phyloP scores from a whole-genome alignment of 306 rosid species.

The Morella rubra region DNA sequence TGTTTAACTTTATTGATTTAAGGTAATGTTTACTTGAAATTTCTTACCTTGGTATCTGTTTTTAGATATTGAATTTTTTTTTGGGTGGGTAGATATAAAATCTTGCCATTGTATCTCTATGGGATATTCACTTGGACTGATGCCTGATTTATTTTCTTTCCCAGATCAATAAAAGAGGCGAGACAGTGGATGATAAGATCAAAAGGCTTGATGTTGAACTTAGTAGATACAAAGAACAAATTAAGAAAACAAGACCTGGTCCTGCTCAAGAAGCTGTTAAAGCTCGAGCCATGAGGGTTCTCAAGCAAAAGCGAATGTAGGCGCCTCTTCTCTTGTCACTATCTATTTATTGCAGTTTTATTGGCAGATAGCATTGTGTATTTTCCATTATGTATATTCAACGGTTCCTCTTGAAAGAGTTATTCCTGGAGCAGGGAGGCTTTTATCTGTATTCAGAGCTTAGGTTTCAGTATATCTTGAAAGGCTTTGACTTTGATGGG shows the following conservation, averaged over 20 bases:
- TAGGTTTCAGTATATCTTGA: conserved; percentile 1
- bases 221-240: conserved; percentile 83
- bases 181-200: conserved; percentile 80
- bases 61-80: background rate
- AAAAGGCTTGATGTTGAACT: conserved; percentile 86
- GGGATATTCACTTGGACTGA: background rate
- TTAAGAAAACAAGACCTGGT: conserved; percentile 95
- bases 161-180: conserved; percentile 89
- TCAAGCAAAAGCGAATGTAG: conserved; percentile 92
- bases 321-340: conserved; percentile 27
- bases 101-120: background rate
- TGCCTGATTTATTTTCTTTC: conserved; percentile 15
- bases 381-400: background rate
- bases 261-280: conserved; percentile 91
- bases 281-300: conserved; percentile 93
- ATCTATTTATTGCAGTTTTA: background rate
- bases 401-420: background rate
- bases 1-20: background rate
- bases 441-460: background rate
- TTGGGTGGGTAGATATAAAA: too few relatives aligned
- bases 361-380: background rate
- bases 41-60: conserved; percentile 3
- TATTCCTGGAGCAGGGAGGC: background rate
- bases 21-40: background rate
- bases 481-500: background rate